These are phyloP conservation scores for Mastigamoeba balamuthi DNA, from an alignment of 78 protist species.

Conservation along the genomic window DNA sequence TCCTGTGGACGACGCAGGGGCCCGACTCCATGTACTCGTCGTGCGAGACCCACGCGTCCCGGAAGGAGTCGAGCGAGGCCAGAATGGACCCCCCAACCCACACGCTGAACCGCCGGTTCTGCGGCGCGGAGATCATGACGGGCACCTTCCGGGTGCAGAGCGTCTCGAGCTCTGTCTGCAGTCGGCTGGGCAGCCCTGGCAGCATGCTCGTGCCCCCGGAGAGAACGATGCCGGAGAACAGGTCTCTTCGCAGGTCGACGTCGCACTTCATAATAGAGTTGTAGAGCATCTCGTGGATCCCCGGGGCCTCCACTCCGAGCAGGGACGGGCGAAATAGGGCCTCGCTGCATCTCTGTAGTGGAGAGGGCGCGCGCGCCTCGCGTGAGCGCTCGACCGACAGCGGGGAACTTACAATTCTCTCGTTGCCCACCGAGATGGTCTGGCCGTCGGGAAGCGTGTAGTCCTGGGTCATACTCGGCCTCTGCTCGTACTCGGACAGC, in stretches of 20 bases:
- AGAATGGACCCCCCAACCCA: slow-evolving; percentile 90
- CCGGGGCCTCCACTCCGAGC: slow-evolving; percentile 69
- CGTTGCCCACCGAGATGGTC: slow-evolving; percentile 59
- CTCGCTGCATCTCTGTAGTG: slow-evolving; percentile 66
- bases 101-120: slow-evolving; percentile 73
- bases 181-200: slow-evolving; percentile 58
- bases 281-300: slow-evolving; percentile 71
- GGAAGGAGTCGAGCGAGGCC: slow-evolving; percentile 14
- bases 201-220: slow-evolving; percentile 81
- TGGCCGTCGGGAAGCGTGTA: slow-evolving; percentile 73
- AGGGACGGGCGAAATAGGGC: slow-evolving; percentile 74
- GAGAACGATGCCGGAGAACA: slow-evolving; percentile 70
- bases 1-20: slow-evolving; percentile 16
- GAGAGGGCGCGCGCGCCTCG: slow-evolving; percentile 35
- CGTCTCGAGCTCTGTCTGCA: slow-evolving; percentile 19
- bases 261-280: slow-evolving; percentile 73
- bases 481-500: slow-evolving; percentile 19
- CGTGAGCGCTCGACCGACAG: too few relatives aligned
- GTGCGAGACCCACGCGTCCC: background rate
- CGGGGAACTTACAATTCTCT: too few relatives aligned
- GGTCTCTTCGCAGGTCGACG: slow-evolving; percentile 66
- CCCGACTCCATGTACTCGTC: slow-evolving; percentile 16
- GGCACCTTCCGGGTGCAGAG: slow-evolving; percentile 70
- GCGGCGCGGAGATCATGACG: slow-evolving; percentile 75
- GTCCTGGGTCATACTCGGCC: slow-evolving; percentile 25